Evolutionary conservation across 768 basidiomycete species (phyloP).

Genomic region (Leccinellum albellum): DNA sequence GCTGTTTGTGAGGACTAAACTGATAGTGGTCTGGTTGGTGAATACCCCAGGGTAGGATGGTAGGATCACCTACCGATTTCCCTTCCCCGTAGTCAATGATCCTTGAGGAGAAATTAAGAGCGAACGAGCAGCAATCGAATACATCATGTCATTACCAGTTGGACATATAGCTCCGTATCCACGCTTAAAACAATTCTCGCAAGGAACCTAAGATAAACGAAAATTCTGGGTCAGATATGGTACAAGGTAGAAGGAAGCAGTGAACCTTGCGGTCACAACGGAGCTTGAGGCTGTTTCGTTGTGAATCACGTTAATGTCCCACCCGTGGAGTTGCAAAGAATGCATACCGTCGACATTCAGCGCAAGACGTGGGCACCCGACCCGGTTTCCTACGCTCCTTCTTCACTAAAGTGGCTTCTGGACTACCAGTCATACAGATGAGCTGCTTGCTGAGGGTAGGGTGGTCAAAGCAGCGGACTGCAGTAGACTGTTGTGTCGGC

Average conservation of each 20-base stretch:
- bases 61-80: slow-evolving; percentile 42
- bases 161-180: slow-evolving; percentile 77
- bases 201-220: slow-evolving; percentile 54
- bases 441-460: not conserved
- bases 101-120: slow-evolving; percentile 33
- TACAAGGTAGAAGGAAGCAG: not conserved
- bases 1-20: slow-evolving; percentile 62
- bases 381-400: slow-evolving; percentile 46
- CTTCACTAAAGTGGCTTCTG: slow-evolving; percentile 14
- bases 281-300: slow-evolving; percentile 48
- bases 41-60: not conserved
- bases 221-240: slow-evolving; percentile 12
- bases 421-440: slow-evolving; percentile 1
- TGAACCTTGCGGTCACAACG: slow-evolving; percentile 62
- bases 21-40: slow-evolving; percentile 13
- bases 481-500: not conserved
- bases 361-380: slow-evolving; percentile 42
- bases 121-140: not conserved
- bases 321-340: not conserved
- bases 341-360: slow-evolving; percentile 38
- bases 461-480: not conserved
- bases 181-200: slow-evolving; percentile 72
- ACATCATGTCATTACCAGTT: slow-evolving; percentile 45
- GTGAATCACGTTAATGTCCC: not conserved
- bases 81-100: slow-evolving; percentile 54